Base-by-base conservation (phyloP, 306 rosid species). In the Astragalus membranaceus region DNA sequence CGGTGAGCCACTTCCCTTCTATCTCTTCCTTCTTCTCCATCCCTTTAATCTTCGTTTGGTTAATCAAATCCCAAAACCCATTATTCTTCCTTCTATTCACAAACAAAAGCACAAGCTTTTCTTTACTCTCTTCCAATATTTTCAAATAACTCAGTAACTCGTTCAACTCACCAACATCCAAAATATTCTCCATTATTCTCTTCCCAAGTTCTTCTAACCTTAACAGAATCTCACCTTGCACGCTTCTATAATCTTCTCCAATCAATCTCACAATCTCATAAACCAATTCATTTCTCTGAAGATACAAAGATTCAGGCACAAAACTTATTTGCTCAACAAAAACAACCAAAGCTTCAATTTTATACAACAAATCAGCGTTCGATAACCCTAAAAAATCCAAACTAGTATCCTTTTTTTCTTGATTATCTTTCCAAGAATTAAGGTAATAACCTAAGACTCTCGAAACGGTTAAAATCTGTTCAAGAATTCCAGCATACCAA, bases 401-500 rank as follows among this genome's bases (percentile, higher is more conserved):
- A n/a, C 6, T 26, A 1, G 0, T 26, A 26, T 69, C 74, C 4
- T 15, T 3, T 26, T 26, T 42, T 4, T 80, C 77, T 50, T 61
- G 72, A 2, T 26, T 3, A 1, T 36, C 33, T 26, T 81, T 67
- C 6, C 39, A 59, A 4, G 44, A 15, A 8, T 3, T 6, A 6
- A 83, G 35, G 44, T 84, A 75, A 23, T 84, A 79, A 1, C 95
- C 96, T 29, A 87, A 30, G 8, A 61, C 56, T 61, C 90, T 81
- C 0, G 86, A 79, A 32, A 83, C 76, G 8, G 66, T 70, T 10
- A 90, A 42, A 14, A 58, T 84, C 23, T 85, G 96, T 67, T 93
- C 96, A 32, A 91, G 20, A 0, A 87, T 72, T 0, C 51, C 78
- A 0, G 95, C 95, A 48, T 83, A 88, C 99, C 97, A 94, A 26